Base-by-base conservation (phyloP, 2,329 filamentous ascomycete genomes). In the Aspergillus puulaauensis region DNA sequence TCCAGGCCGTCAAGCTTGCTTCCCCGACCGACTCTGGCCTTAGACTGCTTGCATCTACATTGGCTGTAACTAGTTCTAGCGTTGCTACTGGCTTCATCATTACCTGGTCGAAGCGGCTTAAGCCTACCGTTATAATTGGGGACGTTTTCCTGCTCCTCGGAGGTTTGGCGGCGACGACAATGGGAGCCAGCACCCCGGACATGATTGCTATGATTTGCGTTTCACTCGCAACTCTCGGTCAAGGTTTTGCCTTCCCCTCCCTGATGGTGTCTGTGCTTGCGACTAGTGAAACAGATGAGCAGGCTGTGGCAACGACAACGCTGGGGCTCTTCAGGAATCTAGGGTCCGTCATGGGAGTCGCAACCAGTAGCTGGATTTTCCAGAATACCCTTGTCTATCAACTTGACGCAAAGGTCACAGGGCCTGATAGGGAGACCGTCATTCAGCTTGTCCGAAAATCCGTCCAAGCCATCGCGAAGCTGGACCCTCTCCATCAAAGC, bases 291-390 rank as follows among this genome's bases (percentile, higher is more conserved):
- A 85, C 88, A 66, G 68, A 77, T 5, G 85, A 88, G 49, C 86
- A 89, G 70, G 87, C 87, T 14, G 86, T 89, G 41, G 85, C 86
- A 12, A 90, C 88, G 1, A 86, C 83, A 53, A 91, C 89, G 0
- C 76, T 93, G 59, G 82, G 88, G 17, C 76, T 93, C 17, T 91
- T 88, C 85, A 82, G 90, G 54, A 86, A 84, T 57, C 73, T 93
- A 5, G 90, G 90, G 6, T 83, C 82, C 56, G 89, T 93, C 1
- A 80, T 92, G 67, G 90, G 90, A n/a, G 83, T 93, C 45, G 86
- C 89, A 1, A 77, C 82, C 52, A 89, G 86, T 63, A 90, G 87
- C 68, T 80, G 91, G 57, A 83, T 91, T 7, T 77, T 93, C 60
- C 90, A 93, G 75, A 91, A 91, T 66, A 81, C 84, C 1, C 76